These are phyloP conservation scores for Dendryphion nanum DNA, from an alignment of 2,329 filamentous ascomycete genomes.

Conservation along the genomic window DNA sequence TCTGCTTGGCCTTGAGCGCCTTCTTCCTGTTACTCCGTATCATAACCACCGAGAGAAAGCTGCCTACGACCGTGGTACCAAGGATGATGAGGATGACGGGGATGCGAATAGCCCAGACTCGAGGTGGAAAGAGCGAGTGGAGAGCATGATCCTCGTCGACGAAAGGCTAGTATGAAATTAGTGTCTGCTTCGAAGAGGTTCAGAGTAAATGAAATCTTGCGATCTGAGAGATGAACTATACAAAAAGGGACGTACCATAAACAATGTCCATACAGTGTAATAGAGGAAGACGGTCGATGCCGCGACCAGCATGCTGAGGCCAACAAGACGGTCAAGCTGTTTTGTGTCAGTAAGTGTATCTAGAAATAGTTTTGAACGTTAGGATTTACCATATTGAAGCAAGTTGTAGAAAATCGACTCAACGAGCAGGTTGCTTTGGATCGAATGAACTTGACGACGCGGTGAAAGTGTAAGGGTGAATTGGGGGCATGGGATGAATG, in stretches of 20 bases:
- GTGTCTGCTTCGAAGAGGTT: not conserved
- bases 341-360: not conserved
- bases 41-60: conserved; percentile 96
- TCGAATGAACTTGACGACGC: too few relatives aligned
- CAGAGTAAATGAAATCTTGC: not conserved
- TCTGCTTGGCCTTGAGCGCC: conserved; percentile 89
- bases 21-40: conserved; percentile 98
- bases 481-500: too few relatives aligned
- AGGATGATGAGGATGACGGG: conserved; percentile 94
- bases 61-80: conserved; percentile 89
- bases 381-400: too few relatives aligned
- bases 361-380: too few relatives aligned
- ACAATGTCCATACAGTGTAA: conserved; percentile 95
- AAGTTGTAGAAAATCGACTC: too few relatives aligned
- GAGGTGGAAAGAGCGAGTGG: conserved; percentile 91
- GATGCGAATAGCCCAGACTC: conserved; percentile 98
- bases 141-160: conserved; percentile 93
- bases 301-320: conserved; percentile 72
- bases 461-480: too few relatives aligned
- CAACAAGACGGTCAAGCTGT: conserved; percentile 87
- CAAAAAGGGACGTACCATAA: conserved; percentile 70
- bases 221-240: not conserved
- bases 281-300: conserved; percentile 77
- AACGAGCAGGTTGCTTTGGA: too few relatives aligned
- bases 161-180: conserved; percentile 67